phyloP scores from a whole-genome alignment of 495 filamentous ascomycete species.

The Hypoxylon intermedium region DNA sequence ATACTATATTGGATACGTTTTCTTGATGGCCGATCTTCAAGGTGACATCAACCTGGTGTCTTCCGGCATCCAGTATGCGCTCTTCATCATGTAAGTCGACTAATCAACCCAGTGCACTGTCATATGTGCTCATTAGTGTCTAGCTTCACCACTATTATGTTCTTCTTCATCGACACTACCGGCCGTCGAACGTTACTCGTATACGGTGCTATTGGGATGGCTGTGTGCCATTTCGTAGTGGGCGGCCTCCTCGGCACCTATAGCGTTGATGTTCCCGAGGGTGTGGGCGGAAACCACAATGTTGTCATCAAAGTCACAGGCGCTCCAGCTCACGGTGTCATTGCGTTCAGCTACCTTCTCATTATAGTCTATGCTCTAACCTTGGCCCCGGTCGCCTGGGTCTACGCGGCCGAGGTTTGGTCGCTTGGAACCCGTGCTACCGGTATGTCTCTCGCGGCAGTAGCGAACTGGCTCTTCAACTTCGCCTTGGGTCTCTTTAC shows the following conservation, averaged over 20 bases:
- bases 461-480: conserved; percentile 80
- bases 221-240: conserved; percentile 71
- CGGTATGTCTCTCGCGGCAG: conserved; percentile 71
- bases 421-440: conserved; percentile 75
- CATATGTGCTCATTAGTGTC: conserved; percentile 53
- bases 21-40: conserved; percentile 68
- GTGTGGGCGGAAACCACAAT: conserved; percentile 70
- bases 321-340: conserved; percentile 68
- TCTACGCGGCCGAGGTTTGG: conserved; percentile 80
- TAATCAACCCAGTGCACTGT: background rate
- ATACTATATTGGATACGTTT: conserved; percentile 77
- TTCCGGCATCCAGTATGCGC: conserved; percentile 75
- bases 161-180: conserved; percentile 76
- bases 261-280: conserved; percentile 56
- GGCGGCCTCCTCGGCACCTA: conserved; percentile 61
- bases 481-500: conserved; percentile 75
- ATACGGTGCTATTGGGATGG: conserved; percentile 73
- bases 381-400: conserved; percentile 72
- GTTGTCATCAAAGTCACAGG: conserved; percentile 69
- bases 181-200: conserved; percentile 76
- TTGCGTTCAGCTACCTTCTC: conserved; percentile 75
- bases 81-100: conserved; percentile 66
- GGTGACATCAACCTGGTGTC: conserved; percentile 73
- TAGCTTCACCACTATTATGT: conserved; percentile 69
- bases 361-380: conserved; percentile 76